Base-by-base conservation (phyloP, 352 stramenopile genomes). In the Pythium insidiosum region DNA sequence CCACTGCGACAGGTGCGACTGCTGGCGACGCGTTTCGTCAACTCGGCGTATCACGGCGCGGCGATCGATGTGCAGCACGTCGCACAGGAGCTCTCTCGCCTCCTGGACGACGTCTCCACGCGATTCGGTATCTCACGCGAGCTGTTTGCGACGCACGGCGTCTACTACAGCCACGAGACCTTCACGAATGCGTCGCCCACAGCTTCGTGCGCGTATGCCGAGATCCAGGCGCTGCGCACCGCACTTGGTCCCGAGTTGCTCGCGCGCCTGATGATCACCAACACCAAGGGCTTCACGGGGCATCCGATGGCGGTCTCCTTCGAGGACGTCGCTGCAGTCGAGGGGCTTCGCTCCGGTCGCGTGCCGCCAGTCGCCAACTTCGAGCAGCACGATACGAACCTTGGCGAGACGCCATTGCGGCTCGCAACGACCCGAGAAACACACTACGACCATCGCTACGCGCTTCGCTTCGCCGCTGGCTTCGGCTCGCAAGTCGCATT, bases 161-260 rank as follows among this genome's bases (percentile, higher is more conserved):
- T 98, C 18, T 98, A 98, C 65, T 98, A 98, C 68, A 97, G 87
- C 38, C 95, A 98, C 58, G 95, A 98, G 63, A 98, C 95, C 18
- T 93, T 86, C 48, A 98, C 94, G 20, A 96, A 98, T 70, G 88
- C 94, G 16, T 97, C 91, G 3, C 67, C 81, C 23, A 92, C 68
- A 33, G 76, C 73, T 9, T 97, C 86, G 45, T 98, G 95, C 69
- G 84, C 94, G n/a, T 94, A 85, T 48, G 97, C 97, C 46, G 95
- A 98, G 72, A 65, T 88, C 20, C 68, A 55, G 1, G 68, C 72
- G 28, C 51, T 89, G 20, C 54, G 88, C 63, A 41, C 56, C 72
- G 61, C 81, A 61, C 63, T 84, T 50, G 63, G 94, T 40, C 53
- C 82, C 1, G 63, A 82, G n/a, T 56, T 92, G 50, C 50, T 94